Evolutionary conservation across 371 early-diverging fungal species (phyloP).

Genomic region (Mortierella sp.): DNA sequence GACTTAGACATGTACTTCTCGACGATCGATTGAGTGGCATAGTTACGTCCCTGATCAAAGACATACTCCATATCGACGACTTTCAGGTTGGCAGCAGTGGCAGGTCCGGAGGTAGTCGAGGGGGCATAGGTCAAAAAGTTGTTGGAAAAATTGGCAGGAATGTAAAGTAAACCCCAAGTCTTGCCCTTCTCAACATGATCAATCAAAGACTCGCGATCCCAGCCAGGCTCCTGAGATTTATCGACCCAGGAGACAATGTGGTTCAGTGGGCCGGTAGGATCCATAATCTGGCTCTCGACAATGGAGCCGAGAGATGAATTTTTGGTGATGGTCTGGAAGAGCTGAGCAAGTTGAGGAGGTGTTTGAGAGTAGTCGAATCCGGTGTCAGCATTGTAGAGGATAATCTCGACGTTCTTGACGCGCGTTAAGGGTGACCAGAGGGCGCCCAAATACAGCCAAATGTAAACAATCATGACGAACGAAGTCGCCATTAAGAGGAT

Average conservation of each 20-base stretch:
- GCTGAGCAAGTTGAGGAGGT: conserved; percentile 29
- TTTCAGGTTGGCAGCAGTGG: conserved; percentile 22
- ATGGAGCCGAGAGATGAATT: conserved; percentile 45
- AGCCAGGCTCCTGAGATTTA: conserved; percentile 26
- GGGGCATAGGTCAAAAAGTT: conserved; percentile 53
- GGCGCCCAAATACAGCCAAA: conserved; percentile 56
- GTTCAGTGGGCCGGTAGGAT: conserved; percentile 36
- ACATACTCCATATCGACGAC: conserved; percentile 45
- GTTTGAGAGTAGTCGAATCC: conserved; percentile 56
- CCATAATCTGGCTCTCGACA: conserved; percentile 42
- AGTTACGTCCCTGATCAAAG: conserved; percentile 54
- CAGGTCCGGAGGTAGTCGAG: conserved; percentile 28
- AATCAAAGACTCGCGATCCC: conserved; percentile 43
- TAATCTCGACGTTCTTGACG: conserved; percentile 53
- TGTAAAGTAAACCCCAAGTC: conserved; percentile 56
- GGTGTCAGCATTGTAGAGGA: conserved; percentile 56
- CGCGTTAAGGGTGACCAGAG: conserved; percentile 58
- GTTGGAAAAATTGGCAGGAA: conserved; percentile 59
- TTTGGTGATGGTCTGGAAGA: conserved; percentile 38
- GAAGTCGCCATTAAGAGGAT: conserved; percentile 29
- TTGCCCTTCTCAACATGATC: conserved; percentile 50
- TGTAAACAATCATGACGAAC: conserved; percentile 53
- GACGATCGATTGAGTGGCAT: conserved; percentile 48
- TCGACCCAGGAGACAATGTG: conserved; percentile 43
- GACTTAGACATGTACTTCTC: conserved; percentile 39